Conservation (phyloP, 1,284 basidiomycete genomes). For the Rhodotorula sp. region DNA sequence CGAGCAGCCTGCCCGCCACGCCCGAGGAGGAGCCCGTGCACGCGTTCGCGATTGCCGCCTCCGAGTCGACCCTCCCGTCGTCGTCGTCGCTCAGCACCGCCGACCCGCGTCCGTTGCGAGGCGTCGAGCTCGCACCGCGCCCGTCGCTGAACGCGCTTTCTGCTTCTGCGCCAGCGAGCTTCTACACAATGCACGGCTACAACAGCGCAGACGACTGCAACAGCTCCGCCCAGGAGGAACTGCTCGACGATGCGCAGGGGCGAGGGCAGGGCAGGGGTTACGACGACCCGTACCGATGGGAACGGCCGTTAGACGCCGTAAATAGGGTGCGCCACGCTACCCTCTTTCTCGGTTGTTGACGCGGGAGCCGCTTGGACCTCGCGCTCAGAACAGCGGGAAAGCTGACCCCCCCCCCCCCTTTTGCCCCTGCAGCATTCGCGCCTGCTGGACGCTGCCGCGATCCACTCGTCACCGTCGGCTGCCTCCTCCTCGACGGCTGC, state of each 20-base stretch:
- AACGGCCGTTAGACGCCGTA: slow-evolving; percentile 35
- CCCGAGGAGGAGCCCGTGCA: slow-evolving; percentile 1
- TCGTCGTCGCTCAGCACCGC: not conserved
- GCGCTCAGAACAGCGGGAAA: not conserved
- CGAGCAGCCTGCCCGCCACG: not conserved
- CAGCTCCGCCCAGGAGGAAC: slow-evolving; percentile 30
- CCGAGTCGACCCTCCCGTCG: slow-evolving; percentile 6
- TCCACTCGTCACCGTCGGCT: not conserved
- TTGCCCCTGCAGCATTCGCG: slow-evolving; percentile 30
- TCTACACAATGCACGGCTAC: not conserved
- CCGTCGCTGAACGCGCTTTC: too few relatives aligned
- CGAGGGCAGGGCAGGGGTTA: not conserved
- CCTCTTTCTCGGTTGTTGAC: not conserved
- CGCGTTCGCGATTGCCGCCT: not conserved
- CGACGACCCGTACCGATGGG: slow-evolving; percentile 32
- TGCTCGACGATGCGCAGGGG: slow-evolving; percentile 18
- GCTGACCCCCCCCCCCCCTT: not conserved
- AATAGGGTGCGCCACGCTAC: slow-evolving; percentile 24
- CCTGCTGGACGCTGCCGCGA: slow-evolving; percentile 26
- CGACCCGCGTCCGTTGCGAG: not conserved
- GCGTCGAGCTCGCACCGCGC: not conserved
- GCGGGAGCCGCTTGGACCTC: not conserved
- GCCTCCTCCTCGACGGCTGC: not conserved
- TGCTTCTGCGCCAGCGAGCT: not conserved
- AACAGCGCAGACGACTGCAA: slow-evolving; percentile 2